These are phyloP conservation scores for Xanthoconium purpureum DNA, from an alignment of 768 basidiomycete genomes.

Conservation along the genomic window DNA sequence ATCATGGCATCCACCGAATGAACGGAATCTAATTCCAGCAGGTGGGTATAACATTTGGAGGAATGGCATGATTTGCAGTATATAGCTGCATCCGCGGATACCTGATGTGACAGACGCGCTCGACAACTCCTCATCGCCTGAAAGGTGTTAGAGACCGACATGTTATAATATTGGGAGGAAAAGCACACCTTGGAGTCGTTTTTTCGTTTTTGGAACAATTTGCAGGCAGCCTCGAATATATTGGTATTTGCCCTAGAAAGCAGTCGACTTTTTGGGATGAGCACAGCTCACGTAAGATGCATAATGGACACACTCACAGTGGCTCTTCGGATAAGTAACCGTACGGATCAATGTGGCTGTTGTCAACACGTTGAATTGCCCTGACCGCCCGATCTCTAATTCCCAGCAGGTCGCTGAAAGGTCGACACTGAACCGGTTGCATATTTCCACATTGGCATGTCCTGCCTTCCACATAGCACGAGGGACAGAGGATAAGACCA, in stretches of 20 bases:
- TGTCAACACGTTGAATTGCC: conserved; percentile 22
- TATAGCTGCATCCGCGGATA: conserved; percentile 21
- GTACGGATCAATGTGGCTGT: conserved; percentile 2
- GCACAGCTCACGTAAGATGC: neutral
- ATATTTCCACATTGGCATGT: conserved; percentile 62
- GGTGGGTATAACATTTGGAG: conserved; percentile 36
- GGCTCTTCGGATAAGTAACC: conserved; percentile 18
- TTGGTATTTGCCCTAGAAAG: conserved; percentile 24
- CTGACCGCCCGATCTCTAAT: conserved; percentile 40
- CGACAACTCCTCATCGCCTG: conserved; percentile 24
- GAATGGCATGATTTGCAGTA: conserved; percentile 38
- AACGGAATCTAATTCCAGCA: conserved; percentile 31
- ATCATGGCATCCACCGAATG: conserved; percentile 39
- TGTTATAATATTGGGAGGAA: neutral
- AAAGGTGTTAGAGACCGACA: neutral
- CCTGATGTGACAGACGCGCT: conserved; percentile 15
- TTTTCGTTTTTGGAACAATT: conserved; percentile 20
- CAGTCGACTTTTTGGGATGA: conserved; percentile 21
- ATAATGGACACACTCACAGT: conserved; percentile 18
- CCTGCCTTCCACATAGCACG: conserved; percentile 77
- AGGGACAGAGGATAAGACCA: conserved; percentile 58
- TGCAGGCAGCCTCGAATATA: conserved; percentile 34
- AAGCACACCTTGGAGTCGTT: conserved; percentile 12
- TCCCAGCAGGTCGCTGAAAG: conserved; percentile 44
- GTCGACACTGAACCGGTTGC: conserved; percentile 57